Evolutionary conservation across 768 basidiomycete genomes (phyloP).

Genomic region (Vishniacozyma victoriae): DNA sequence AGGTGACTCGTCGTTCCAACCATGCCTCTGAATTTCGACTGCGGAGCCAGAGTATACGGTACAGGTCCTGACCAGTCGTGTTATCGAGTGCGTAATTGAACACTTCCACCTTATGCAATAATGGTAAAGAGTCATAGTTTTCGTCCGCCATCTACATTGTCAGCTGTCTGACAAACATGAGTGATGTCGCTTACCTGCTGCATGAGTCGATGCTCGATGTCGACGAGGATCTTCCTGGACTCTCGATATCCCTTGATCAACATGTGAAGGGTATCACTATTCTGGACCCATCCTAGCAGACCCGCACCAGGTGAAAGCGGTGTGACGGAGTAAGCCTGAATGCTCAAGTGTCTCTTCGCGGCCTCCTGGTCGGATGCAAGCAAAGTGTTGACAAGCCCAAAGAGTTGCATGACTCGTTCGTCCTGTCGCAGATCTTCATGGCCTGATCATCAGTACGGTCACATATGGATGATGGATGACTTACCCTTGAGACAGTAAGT

Average conservation of each 20-base stretch:
- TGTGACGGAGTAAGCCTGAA: slow-evolving; percentile 85
- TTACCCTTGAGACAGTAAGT: slow-evolving; percentile 84
- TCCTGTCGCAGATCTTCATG: slow-evolving; percentile 99
- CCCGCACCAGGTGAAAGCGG: slow-evolving; percentile 94
- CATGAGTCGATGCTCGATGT: slow-evolving; percentile 98
- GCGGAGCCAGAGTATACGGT: slow-evolving; percentile 94
- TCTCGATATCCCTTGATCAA: slow-evolving; percentile 95
- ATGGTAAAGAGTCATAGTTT: slow-evolving; percentile 77
- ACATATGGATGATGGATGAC: slow-evolving; percentile 1
- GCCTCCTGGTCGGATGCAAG: slow-evolving; percentile 87
- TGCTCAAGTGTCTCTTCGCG: slow-evolving; percentile 91
- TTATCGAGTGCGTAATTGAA: slow-evolving; percentile 98
- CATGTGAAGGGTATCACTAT: slow-evolving; percentile 91
- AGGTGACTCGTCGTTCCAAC: slow-evolving; percentile 91
- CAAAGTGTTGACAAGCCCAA: slow-evolving; percentile 91
- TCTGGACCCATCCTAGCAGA: slow-evolving; percentile 88
- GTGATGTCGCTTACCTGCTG: slow-evolving; percentile 61
- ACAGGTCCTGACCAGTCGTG: slow-evolving; percentile 95
- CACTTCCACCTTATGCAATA: slow-evolving; percentile 97
- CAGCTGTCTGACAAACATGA: not conserved
- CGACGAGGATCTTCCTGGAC: slow-evolving; percentile 88
- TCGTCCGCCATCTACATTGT: slow-evolving; percentile 87
- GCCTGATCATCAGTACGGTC: slow-evolving; percentile 53
- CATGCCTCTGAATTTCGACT: slow-evolving; percentile 93
- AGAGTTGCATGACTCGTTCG: slow-evolving; percentile 98